Evolutionary conservation across 2,329 filamentous ascomycete species (phyloP), one percentile per base, ranked within the genome.

Genomic region (Trichoderma oligosporum): DNA sequence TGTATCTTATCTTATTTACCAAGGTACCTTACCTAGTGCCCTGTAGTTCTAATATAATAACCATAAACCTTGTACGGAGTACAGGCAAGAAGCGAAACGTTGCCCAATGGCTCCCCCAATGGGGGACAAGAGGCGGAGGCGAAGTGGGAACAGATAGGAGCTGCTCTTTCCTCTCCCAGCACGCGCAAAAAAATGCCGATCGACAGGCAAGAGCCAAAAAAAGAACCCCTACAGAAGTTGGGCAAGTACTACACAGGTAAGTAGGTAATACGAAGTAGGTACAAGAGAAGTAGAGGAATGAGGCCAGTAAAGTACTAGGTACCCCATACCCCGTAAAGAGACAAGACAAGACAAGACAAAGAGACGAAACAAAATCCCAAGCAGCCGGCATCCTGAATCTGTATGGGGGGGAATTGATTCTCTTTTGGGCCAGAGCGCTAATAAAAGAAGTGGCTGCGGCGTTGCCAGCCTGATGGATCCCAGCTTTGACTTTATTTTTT

Each of bases 1-100:
- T n/a, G n/a, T n/a, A n/a, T n/a, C n/a, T n/a, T n/a, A n/a, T n/a
- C n/a, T n/a, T n/a, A n/a, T n/a, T n/a, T n/a, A 27, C 18, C 14
- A 22, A 46, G 33, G 11, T 29, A 16, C 44, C 27, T 16, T 31
- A 14, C 8, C 41, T 25, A 44, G 22, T 24, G n/a, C 41, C 22
- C 41, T 22, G 27, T 46, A 31, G 52, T 29, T 27, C 29, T 46
- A 46, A 55, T 46, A 55, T 46, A 46, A 55, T 46, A 55, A 55
- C 52, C 52, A 55, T 55, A 55, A 55, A 55, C 52, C 52, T 55
- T 55, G 52, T 55, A 46, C 41, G 39, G 52, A 54, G 49, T 18
- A 16, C 22, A 16, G 27, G 11, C 18, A 14, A 42, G 27, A 46
- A 46, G 35, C n/a, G n/a, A 45, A 44, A 33, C 49, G 38, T n/a